Percentiles rank a stretch among this genome's conserved stretches.
These are phyloP conservation scores for Acacia confusa DNA, from an alignment of 306 rosid genomes.

Conservation along the genomic window DNA sequence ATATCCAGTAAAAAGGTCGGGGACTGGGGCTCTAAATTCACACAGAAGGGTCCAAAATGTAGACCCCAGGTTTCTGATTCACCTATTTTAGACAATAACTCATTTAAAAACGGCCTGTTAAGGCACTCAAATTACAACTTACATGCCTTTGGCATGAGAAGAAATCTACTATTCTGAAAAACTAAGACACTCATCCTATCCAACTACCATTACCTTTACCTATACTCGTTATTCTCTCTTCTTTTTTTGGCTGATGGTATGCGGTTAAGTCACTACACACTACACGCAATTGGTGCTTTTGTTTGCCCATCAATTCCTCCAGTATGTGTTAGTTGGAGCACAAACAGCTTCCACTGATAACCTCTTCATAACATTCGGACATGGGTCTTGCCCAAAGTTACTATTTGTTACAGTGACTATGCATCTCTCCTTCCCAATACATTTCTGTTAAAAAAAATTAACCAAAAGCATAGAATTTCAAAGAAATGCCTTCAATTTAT, in stretches of 20 bases:
- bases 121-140: constrained; percentile 36
- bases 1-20: constrained; percentile 64
- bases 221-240: constrained; percentile 44
- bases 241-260: constrained; percentile 36
- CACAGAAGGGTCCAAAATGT: constrained; percentile 55
- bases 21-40: constrained; percentile 51
- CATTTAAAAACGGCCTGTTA: constrained; percentile 28
- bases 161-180: constrained; percentile 40
- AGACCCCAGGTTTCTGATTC: constrained; percentile 53
- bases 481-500: not conserved
- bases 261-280: constrained; percentile 41
- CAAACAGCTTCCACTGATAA: constrained; percentile 94
- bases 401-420: constrained; percentile 80
- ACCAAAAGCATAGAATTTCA: constrained; percentile 17
- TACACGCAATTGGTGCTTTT: constrained; percentile 26
- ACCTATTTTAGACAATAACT: constrained; percentile 43
- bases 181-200: constrained; percentile 44
- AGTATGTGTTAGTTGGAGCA: constrained; percentile 47
- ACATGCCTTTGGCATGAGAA: constrained; percentile 64
- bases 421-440: constrained; percentile 81
- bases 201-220: constrained; percentile 27
- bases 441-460: constrained; percentile 60
- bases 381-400: constrained; percentile 87
- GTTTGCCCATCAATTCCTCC: constrained; percentile 45
- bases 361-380: constrained; percentile 93